Conservation (phyloP, 225 moss, liverwort and hornwort genomes). For the Pleurozium schreberi region DNA sequence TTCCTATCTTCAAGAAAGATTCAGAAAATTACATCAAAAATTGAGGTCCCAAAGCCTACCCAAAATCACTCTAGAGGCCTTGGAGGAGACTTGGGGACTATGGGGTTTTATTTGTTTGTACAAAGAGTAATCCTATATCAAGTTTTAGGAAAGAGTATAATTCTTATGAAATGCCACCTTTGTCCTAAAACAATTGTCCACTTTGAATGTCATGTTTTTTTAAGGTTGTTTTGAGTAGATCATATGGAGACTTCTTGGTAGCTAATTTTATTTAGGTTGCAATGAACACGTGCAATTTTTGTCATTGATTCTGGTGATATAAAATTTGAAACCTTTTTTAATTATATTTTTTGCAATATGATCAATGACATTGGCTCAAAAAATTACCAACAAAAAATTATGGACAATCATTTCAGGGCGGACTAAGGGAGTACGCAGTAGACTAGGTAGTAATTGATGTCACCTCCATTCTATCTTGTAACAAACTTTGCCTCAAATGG, state of each 20-base stretch:
- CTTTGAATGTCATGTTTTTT: background rate
- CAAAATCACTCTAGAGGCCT: too few species aligned
- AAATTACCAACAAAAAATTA: background rate
- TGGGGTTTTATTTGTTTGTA: background rate
- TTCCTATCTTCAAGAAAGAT: background rate
- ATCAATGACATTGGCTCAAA: background rate
- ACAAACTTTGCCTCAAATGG: background rate
- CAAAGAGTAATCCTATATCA: background rate
- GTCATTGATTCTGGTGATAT: background rate
- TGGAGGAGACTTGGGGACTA: too few species aligned
- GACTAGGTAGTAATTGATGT: background rate
- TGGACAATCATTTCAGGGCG: too few species aligned
- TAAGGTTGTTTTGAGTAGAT: background rate
- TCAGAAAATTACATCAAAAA: background rate
- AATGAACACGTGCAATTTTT: background rate
- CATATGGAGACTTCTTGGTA: background rate
- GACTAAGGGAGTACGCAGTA: too few species aligned
- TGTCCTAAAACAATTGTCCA: accelerated
- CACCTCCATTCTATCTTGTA: background rate
- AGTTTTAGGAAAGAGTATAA: background rate
- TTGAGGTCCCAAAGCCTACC: too few species aligned
- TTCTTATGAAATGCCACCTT: background rate
- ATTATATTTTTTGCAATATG: accelerated
- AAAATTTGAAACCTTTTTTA: background rate
- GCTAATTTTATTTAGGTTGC: too few species aligned